Evolutionary conservation across 2,329 filamentous ascomycete species (phyloP), one percentile per base, ranked within the genome.

Genomic region (Phyllosticta capitalensis): DNA sequence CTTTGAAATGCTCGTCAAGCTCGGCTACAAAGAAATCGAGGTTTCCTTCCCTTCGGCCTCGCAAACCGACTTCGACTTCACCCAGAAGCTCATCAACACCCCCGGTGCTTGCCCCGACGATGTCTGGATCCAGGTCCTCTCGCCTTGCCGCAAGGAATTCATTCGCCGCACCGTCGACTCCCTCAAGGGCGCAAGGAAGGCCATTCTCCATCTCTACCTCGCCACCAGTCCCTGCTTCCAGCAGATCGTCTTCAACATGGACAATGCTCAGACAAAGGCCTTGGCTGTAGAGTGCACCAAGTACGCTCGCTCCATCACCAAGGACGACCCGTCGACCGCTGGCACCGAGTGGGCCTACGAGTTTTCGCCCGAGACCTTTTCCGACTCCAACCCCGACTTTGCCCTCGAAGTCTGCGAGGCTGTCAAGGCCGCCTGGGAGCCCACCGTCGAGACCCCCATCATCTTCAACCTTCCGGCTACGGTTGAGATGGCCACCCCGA

Each of bases 21-120:
- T 96, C 55, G 92, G 94, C 67, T 97, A 95, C 81, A 97, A 96
- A 77, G 92, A 97, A 76, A 96, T 97, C 65, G 92, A 97, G 72
- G 88, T 96, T 20, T 94, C 92, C 4, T 97, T 96, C 76, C 92
- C 92, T 55, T 95, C 91, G 0, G 91, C 92, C 14, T 96, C 91
- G 48, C 88, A 95, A 71, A 96, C 89, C 69, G 94, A 97, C 77
- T 97, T 92, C 78, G 90, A 96, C 78, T 97, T 97, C 71, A 96
- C 91, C 49, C 83, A 90, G 65, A 85, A 87, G 68, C 79, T 97
- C 65, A 84, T 96, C 64, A 87, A 95, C 68, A 95, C 90, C 1
- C 89, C 89, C 10, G 90, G 89, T 49, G 81, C 85, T 14, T 83
- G 92, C 9, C 91, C 92, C 58, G 90, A 94, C 70, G 92, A 96